A percentile compares a stretch with the other conserved stretches of the same genome.
Evolutionary conservation across 495 filamentous ascomycete genomes (phyloP).

Genomic region (Emericellopsis terricola): DNA sequence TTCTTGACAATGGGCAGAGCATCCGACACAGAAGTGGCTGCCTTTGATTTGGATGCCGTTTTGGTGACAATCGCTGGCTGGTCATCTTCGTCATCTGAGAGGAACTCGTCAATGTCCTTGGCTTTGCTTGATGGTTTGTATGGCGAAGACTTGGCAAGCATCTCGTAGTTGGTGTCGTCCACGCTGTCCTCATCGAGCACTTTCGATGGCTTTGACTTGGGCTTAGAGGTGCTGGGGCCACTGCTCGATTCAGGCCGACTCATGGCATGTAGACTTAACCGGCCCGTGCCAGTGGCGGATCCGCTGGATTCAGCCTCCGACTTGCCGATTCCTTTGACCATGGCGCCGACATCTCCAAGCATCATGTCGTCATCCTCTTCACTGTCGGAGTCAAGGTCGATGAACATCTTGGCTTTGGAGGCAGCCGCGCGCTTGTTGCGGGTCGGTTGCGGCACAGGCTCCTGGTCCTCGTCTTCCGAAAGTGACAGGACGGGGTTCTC

Average conservation of each 20-base stretch:
- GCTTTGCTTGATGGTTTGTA: constrained; percentile 32
- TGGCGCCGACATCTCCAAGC: constrained; percentile 66
- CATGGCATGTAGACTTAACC: constrained; percentile 51
- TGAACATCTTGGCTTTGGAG: constrained; percentile 22
- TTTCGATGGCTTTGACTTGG: constrained; percentile 33
- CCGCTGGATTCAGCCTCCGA: constrained; percentile 22
- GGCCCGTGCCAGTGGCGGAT: too few relatives aligned
- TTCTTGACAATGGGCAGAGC: constrained; percentile 23
- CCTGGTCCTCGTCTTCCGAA: constrained; percentile 5
- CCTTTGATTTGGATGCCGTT: constrained; percentile 18
- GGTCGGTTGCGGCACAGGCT: constrained; percentile 9
- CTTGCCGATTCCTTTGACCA: constrained; percentile 78
- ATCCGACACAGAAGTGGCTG: constrained; percentile 14
- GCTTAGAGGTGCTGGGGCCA: constrained; percentile 24
- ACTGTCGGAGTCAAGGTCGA: constrained; percentile 25
- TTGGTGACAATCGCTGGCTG: constrained; percentile 13
- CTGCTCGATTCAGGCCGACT: constrained; percentile 49
- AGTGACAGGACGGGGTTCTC: too few relatives aligned
- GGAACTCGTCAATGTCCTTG: constrained; percentile 40
- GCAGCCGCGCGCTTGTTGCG: constrained; percentile 23
- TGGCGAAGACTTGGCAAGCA: constrained; percentile 42
- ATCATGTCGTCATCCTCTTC: constrained; percentile 44
- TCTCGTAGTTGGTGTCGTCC: constrained; percentile 75
- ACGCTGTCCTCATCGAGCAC: constrained; percentile 39
- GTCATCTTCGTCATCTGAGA: constrained; percentile 45